Base-by-base conservation (phyloP, 371 early-diverging fungal genomes). In the Mucor saturninus region DNA sequence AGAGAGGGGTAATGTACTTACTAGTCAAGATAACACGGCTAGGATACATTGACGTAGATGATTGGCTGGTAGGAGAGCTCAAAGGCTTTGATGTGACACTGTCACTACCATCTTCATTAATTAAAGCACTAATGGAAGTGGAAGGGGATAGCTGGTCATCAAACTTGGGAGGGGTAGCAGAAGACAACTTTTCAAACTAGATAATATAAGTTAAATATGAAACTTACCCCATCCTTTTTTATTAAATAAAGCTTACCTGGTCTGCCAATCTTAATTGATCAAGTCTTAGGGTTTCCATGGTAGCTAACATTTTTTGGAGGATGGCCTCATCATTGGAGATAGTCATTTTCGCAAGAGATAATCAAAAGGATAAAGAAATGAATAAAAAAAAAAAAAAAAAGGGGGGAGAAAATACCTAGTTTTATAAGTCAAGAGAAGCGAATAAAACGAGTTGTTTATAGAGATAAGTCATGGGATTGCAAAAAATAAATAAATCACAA, bases 21-120 rank as follows among this genome's bases (percentile, higher is more conserved):
- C 82, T 79, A 2, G 82, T 81, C 9, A 81, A 67, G 35, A 81
- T 81, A 28, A 79, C 82, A 67, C 82, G 79, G 9, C 64, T 69
- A 3, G 79, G 75, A 50, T 81, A 81, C 56, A 71, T 56, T 21
- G 71, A 46, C 37, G 59, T 42, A 48, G 46, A 43, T 29, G 59
- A 51, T 62, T 55, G 40, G 31, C 10, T 39, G 9, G 3, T 9
- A 15, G 54, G 54, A 26, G 61, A 54, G 1, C 14, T n/a, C 2
- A 32, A 1, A 32, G 37, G 39, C 4, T 42, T 43, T 31, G 48
- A 11, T 45, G 49, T 8, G 13, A 21, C 30, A 29, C 35, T 28
- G 0, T 6, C 54, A 13, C 8, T 8, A 3, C 48, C 43, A 10
- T 56, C 43, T 0, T 55, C 51, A 14, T 51, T 39, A n/a, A 31